Evolutionary conservation across 2,329 filamentous ascomycete species (phyloP).

Genomic region (Fusarium bactridioides): DNA sequence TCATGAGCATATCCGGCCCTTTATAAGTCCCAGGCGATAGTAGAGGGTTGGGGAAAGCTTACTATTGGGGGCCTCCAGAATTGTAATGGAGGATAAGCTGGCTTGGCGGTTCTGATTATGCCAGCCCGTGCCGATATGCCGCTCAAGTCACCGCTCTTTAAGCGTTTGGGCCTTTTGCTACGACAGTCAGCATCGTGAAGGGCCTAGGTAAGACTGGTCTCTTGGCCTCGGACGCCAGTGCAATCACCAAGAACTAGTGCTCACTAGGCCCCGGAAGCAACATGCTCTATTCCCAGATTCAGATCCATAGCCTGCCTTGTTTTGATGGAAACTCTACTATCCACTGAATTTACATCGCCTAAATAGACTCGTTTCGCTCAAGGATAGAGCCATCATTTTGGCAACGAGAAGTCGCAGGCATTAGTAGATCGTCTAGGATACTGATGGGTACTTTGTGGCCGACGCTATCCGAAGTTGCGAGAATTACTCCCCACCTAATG

Average conservation of each 20-base stretch:
- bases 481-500: fast-evolving
- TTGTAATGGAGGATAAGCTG: no score
- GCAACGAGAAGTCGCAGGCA: fast-evolving
- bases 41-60: no score
- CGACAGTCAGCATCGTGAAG: not conserved
- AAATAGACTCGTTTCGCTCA: fast-evolving
- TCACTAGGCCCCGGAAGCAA: fast-evolving
- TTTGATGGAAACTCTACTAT: fast-evolving
- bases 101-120: fast-evolving
- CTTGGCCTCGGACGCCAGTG: not conserved
- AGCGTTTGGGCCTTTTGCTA: fast-evolving
- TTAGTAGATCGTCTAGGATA: fast-evolving
- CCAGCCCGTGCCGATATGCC: not conserved
- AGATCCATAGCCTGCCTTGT: fast-evolving
- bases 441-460: fast-evolving
- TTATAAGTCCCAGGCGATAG: fast-evolving
- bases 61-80: not conserved
- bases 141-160: not conserved
- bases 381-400: fast-evolving
- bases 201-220: not conserved
- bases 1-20: fast-evolving
- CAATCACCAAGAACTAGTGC: not conserved
- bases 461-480: no score
- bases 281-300: fast-evolving
- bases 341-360: fast-evolving